phyloP scores from a whole-genome alignment of 2,329 filamentous ascomycete genomes.

The Nigrospora sphaerica region DNA sequence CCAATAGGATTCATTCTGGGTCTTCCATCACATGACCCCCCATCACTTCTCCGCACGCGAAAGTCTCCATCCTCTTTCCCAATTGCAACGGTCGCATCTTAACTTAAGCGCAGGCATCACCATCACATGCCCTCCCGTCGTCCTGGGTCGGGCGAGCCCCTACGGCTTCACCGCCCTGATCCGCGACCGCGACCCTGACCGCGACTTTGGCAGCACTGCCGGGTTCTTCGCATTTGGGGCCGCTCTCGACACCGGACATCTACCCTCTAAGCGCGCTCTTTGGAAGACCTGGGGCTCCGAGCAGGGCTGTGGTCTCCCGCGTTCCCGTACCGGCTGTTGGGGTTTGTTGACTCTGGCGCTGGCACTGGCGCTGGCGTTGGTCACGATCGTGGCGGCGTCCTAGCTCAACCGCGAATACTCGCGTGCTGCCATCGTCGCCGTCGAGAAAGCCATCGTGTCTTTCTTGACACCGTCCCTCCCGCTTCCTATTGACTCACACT shows the following conservation, averaged over 20 bases:
- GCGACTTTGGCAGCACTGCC: not conserved
- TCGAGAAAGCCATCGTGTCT: not conserved
- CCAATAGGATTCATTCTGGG: too few relatives aligned
- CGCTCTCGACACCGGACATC: not conserved
- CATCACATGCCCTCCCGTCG: not conserved
- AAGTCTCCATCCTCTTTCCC: too few relatives aligned
- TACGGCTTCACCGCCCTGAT: not conserved
- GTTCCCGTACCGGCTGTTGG: not conserved
- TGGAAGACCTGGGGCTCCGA: not conserved
- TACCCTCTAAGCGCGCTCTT: not conserved
- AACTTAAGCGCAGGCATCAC: too few relatives aligned
- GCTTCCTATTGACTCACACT: too few relatives aligned
- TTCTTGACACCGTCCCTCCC: not conserved
- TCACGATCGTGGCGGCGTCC: not conserved
- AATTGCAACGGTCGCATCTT: too few relatives aligned
- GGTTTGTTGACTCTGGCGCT: not conserved
- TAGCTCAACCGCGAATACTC: not conserved
- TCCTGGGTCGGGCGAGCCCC: too few relatives aligned
- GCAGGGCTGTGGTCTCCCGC: not conserved
- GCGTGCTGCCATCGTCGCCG: not conserved
- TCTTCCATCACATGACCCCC: too few relatives aligned
- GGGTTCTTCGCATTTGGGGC: not conserved
- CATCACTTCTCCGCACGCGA: too few relatives aligned
- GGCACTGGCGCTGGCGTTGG: not conserved
- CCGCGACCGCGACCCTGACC: not conserved